phyloP scores from a whole-genome alignment of 139 green algal genomes.

The Asterochloris sp. region DNA sequence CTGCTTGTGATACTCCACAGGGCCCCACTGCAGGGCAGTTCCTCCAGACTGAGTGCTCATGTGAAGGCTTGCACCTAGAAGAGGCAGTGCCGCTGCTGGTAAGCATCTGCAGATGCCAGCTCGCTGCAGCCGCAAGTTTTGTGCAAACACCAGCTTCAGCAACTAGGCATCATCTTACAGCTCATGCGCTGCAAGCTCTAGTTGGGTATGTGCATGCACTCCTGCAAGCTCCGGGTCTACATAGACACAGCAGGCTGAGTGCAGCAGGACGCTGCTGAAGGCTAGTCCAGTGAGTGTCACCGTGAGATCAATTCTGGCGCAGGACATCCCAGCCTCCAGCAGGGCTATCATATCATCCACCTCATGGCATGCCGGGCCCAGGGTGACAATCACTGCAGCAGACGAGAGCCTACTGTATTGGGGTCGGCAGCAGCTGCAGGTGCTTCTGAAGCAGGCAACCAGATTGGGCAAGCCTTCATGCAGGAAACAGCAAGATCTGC shows the following conservation, averaged over 20 bases:
- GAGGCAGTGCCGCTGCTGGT: no score
- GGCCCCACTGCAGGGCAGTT: slow-evolving; percentile 37
- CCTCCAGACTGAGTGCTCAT: background rate
- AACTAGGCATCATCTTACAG: no score
- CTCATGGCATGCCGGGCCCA: slow-evolving; percentile 65
- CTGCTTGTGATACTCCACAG: slow-evolving; percentile 58
- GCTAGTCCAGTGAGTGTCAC: slow-evolving; percentile 23
- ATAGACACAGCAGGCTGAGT: no score
- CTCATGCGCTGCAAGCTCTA: no score
- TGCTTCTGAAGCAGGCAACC: background rate
- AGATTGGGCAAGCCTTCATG: background rate
- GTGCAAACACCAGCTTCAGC: no score
- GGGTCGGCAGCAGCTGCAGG: background rate
- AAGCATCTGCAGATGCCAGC: no score
- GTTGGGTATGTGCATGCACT: no score
- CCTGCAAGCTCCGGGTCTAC: no score
- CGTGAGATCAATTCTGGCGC: slow-evolving; percentile 74
- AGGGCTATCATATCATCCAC: slow-evolving; percentile 59
- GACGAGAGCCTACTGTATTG: background rate
- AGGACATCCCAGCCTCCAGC: slow-evolving; percentile 67
- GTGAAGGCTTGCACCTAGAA: background rate
- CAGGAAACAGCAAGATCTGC: no score
- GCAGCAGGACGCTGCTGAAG: no score
- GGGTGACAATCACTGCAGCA: slow-evolving; percentile 62
- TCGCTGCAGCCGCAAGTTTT: no score